Base-by-base conservation (phyloP, 768 basidiomycete genomes). In the Cystobasidium tubakii region DNA sequence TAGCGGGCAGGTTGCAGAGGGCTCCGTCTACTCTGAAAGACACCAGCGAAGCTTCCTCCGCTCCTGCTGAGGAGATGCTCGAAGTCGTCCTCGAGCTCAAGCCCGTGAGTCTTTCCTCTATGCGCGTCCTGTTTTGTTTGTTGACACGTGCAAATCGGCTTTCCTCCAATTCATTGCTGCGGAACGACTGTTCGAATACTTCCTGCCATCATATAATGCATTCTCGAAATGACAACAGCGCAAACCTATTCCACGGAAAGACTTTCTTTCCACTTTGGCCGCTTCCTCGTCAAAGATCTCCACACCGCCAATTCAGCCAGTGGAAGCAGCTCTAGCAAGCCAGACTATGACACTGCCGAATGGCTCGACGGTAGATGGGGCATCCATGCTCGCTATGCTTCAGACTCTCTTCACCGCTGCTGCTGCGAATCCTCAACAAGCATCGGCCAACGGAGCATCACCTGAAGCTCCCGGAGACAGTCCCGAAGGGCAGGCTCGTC, bases 51-150 rank as follows among this genome's bases (percentile, higher is more conserved):
- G 13, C 57, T 10, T 60, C 57, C 12, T 27, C 57, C 13, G 33
- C 57, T 31, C 33, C 27, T 12, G 57, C 57, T 27, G 57, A 60
- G 27, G 57, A 60, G 9, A 42, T 44, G 10, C 54, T 71, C 3
- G 69, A 71, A 29, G 25, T 71, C 55, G 36, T 55, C 29, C 53
- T 71, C 69, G 69, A 71, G 54, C 69, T 71, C 29, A 71, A 55
- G 69, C 69, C 69, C 6, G 69, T 71, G 29, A 57, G 69, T 46
- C 19, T 54, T 17, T 23, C 25, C 27, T 54, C 10, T 17, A 9
- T 50, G 46, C 46, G 46, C 46, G 46, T 50, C 46, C 46, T 50
- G 46, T n/a, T 50, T 50, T 50, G 46, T 50, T 60, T 60, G 57
- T 60, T 27, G 29, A 60, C 57, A 60, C 57, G 57, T 60, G 57